These are phyloP conservation scores for Eremochloa ophiuroides DNA, from an alignment of 176 grass and related monocot species.

Conservation along the genomic window DNA sequence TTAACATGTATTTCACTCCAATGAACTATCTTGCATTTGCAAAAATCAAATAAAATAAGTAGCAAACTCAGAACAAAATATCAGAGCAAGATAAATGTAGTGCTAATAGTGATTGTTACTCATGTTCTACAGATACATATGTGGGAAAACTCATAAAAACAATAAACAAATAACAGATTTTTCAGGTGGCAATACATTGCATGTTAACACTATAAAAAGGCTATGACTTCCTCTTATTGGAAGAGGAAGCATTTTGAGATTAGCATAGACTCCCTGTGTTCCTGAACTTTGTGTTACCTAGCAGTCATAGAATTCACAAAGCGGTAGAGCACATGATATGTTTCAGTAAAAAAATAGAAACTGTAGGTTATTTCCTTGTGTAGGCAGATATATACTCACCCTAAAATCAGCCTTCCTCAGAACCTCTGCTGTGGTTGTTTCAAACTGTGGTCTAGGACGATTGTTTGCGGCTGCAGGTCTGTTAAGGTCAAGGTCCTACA, in stretches of 20 bases:
- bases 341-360: conserved; percentile 2
- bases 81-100: background rate
- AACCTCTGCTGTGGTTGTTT: conserved; percentile 74
- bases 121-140: background rate
- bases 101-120: background rate
- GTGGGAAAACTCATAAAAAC: background rate
- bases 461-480: conserved; percentile 51
- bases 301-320: conserved; percentile 1
- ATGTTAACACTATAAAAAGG: background rate
- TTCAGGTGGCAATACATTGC: background rate
- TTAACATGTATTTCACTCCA: background rate
- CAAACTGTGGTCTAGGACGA: conserved; percentile 43
- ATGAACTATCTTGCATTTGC: background rate
- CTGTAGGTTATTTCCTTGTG: background rate
- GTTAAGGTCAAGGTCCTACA: conserved; percentile 85
- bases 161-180: background rate
- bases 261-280: background rate
- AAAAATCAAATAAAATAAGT: conserved; percentile 4
- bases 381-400: conserved; percentile 44
- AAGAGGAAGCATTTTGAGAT: background rate
- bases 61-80: background rate
- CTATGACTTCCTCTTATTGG: background rate
- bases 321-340: background rate
- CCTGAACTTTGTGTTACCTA: background rate
- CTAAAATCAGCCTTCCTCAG: conserved; percentile 94